These are phyloP conservation scores for Amorphotheca resinae DNA, from an alignment of 495 filamentous ascomycete species.

Conservation along the genomic window DNA sequence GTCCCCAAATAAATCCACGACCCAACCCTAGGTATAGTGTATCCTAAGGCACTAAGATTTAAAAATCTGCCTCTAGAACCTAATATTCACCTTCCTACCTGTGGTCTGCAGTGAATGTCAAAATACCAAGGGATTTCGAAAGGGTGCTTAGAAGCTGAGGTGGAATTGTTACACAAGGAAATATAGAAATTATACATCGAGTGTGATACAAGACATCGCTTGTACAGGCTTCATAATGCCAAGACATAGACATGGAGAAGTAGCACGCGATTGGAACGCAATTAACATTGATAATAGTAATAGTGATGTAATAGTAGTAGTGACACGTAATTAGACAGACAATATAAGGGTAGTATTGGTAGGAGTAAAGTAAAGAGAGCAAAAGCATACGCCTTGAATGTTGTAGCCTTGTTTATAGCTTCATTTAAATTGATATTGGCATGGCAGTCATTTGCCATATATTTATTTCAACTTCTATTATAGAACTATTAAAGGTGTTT, in stretches of 20 bases:
- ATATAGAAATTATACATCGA: neutral
- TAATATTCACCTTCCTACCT: neutral
- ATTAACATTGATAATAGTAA: neutral
- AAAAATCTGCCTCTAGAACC: neutral
- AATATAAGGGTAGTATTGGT: neutral
- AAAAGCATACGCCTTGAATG: too few species aligned
- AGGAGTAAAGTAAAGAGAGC: neutral
- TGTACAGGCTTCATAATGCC: neutral
- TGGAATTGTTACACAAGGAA: neutral
- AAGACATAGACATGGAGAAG: neutral
- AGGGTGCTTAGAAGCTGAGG: too few species aligned
- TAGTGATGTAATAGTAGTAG: neutral
- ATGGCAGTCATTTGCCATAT: neutral
- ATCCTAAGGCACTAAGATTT: too few species aligned
- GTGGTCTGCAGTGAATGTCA: neutral
- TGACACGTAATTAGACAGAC: neutral
- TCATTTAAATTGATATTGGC: neutral
- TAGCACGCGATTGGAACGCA: neutral
- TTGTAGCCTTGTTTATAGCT: too few species aligned
- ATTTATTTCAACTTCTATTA: too few species aligned
- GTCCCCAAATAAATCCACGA: too few species aligned
- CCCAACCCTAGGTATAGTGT: too few species aligned
- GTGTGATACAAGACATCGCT: neutral
- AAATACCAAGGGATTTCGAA: neutral
- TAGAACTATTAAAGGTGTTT: too few species aligned